A percentile compares a stretch with the other conserved stretches of the same genome.
phyloP scores from a whole-genome alignment of 2,329 filamentous ascomycete genomes.

The Aspergillus neotritici region DNA sequence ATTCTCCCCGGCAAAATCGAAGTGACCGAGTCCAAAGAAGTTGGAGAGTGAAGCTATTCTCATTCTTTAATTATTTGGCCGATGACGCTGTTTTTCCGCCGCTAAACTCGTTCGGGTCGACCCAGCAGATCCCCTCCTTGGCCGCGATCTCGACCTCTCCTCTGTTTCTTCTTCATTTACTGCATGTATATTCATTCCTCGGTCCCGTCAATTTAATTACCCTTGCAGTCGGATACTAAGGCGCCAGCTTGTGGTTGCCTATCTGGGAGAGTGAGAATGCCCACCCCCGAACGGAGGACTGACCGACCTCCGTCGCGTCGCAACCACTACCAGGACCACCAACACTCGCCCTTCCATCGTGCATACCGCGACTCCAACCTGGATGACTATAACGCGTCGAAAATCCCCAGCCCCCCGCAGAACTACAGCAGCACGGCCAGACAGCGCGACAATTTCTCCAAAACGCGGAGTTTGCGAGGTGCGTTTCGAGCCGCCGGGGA shows the following conservation, averaged over 20 bases:
- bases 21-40: too few relatives aligned
- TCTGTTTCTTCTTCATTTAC: too few relatives aligned
- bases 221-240: background rate
- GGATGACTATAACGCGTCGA: slow-evolving; percentile 25
- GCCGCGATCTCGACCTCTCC: too few relatives aligned
- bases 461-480: slow-evolving; percentile 35
- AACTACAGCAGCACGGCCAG: slow-evolving; percentile 21
- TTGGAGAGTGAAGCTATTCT: too few relatives aligned
- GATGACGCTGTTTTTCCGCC: slow-evolving; percentile 10
- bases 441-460: slow-evolving; percentile 29
- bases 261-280: slow-evolving; percentile 22
- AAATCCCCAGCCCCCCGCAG: slow-evolving; percentile 24
- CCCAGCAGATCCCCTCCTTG: background rate
- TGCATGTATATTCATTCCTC: too few relatives aligned
- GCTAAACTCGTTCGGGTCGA: slow-evolving; percentile 15
- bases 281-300: slow-evolving; percentile 26
- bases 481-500: slow-evolving; percentile 34
- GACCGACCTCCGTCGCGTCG: slow-evolving; percentile 28
- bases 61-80: background rate
- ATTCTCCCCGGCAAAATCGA: too few relatives aligned
- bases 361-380: slow-evolving; percentile 20
- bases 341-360: slow-evolving; percentile 30
- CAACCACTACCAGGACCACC: slow-evolving; percentile 21
- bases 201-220: background rate
- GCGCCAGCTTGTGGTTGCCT: slow-evolving; percentile 7